These are phyloP conservation scores for Kwoniella dendrophila DNA, from an alignment of 768 basidiomycete species.

Conservation along the genomic window DNA sequence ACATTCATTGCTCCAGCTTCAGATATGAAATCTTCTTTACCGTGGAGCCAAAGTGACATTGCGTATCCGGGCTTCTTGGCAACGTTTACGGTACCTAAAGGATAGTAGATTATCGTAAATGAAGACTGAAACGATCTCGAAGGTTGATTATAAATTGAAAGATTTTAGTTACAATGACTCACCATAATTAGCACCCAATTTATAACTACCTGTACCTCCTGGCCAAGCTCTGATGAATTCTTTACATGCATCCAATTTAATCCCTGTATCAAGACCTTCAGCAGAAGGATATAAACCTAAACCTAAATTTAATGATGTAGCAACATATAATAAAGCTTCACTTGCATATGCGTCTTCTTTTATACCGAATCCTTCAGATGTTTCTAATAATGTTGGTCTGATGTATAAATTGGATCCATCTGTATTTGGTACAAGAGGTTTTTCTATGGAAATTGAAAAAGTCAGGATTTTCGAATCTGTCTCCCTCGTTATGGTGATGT, in stretches of 20 bases:
- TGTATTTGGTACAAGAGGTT: constrained; percentile 38
- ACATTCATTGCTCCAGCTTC: constrained; percentile 53
- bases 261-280: constrained; percentile 63
- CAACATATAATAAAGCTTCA: constrained; percentile 46
- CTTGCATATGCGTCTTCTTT: constrained; percentile 46
- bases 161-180: constrained; percentile 24
- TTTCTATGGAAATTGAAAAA: too few species aligned
- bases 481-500: too few species aligned
- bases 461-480: too few species aligned
- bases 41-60: constrained; percentile 50
- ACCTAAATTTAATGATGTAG: constrained; percentile 44
- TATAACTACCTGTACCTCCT: constrained; percentile 88
- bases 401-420: constrained; percentile 50
- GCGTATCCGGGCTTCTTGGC: constrained; percentile 48
- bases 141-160: too few species aligned
- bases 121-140: too few species aligned
- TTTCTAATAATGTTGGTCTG: constrained; percentile 48
- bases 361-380: constrained; percentile 48
- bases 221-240: constrained; percentile 82
- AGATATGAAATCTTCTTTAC: constrained; percentile 44
- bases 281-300: constrained; percentile 37
- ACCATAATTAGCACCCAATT: constrained; percentile 64
- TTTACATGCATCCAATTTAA: constrained; percentile 79
- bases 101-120: background rate
- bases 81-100: constrained; percentile 47